Evolutionary conservation across 805 yeast species (phyloP).

Genomic region (Debaryomyces hansenii): DNA sequence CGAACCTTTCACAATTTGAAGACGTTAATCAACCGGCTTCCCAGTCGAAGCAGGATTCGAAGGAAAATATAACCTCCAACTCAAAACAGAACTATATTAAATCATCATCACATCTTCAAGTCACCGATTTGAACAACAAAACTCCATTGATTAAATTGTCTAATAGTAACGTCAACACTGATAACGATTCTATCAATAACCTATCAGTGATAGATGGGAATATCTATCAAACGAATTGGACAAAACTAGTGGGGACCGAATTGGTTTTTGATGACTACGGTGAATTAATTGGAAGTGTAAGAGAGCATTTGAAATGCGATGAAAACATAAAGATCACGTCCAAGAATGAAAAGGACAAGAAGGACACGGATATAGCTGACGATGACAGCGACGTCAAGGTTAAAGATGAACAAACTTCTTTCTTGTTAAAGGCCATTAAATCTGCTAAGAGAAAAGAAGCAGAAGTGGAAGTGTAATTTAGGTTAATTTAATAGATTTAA

Average conservation of each 20-base stretch:
- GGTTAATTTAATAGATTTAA: too few relatives aligned
- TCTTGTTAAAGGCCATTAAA: conserved; percentile 20
- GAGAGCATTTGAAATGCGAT: conserved; percentile 37
- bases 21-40: conserved; percentile 1
- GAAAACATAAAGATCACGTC: conserved; percentile 23
- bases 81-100: conserved; percentile 19
- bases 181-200: conserved; percentile 17
- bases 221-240: conserved; percentile 76
- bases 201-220: conserved; percentile 41
- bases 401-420: conserved; percentile 15
- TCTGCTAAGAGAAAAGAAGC: conserved; percentile 7
- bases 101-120: conserved; percentile 42
- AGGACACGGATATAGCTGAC: conserved; percentile 10
- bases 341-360: conserved; percentile 19
- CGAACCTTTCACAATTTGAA: conserved; percentile 11
- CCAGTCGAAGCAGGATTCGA: conserved; percentile 2
- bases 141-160: conserved; percentile 38
- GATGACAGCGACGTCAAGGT: conserved; percentile 14
- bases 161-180: conserved; percentile 23
- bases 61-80: conserved; percentile 1
- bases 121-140: conserved; percentile 31
- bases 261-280: conserved; percentile 44
- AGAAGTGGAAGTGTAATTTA: not conserved
- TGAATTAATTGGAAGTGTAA: conserved; percentile 37
- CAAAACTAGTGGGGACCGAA: conserved; percentile 75